These are phyloP conservation scores for Diaporthe aspalathi DNA, from an alignment of 2,329 filamentous ascomycete genomes.

Conservation along the genomic window DNA sequence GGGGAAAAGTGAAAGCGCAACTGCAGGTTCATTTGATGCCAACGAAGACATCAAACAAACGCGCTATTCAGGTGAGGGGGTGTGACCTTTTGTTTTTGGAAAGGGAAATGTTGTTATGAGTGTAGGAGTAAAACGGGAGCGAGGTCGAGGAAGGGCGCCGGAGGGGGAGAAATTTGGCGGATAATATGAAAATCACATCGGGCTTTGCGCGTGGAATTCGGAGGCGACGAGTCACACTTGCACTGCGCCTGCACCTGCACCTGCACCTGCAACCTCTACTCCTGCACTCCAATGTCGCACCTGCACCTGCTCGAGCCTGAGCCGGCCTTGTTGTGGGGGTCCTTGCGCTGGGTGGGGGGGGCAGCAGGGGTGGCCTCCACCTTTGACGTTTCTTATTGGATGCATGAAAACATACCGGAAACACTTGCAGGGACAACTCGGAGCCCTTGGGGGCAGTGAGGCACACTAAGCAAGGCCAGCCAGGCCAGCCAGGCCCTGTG, in stretches of 20 bases:
- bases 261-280: neutral
- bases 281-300: too few relatives aligned
- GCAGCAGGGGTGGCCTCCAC: neutral
- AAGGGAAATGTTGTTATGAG: constrained; percentile 34
- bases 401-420: constrained; percentile 26
- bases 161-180: constrained; percentile 36
- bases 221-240: constrained; percentile 30
- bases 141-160: neutral
- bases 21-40: constrained; percentile 99
- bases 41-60: constrained; percentile 86
- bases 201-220: constrained; percentile 3
- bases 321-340: constrained; percentile 23
- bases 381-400: too few relatives aligned
- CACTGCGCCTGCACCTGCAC: too few relatives aligned
- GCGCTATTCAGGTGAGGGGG: constrained; percentile 66
- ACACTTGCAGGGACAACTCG: constrained; percentile 22
- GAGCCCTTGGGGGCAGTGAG: constrained; percentile 2
- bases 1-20: constrained; percentile 68
- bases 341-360: constrained; percentile 10
- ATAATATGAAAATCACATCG: constrained; percentile 31
- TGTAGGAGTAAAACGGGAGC: neutral
- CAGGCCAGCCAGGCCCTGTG: neutral
- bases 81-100: constrained; percentile 36
- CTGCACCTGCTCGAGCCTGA: too few relatives aligned
- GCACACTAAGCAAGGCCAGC: neutral